These are phyloP conservation scores for Eudorina sp. DNA, from an alignment of 139 green algal species.

Conservation along the genomic window DNA sequence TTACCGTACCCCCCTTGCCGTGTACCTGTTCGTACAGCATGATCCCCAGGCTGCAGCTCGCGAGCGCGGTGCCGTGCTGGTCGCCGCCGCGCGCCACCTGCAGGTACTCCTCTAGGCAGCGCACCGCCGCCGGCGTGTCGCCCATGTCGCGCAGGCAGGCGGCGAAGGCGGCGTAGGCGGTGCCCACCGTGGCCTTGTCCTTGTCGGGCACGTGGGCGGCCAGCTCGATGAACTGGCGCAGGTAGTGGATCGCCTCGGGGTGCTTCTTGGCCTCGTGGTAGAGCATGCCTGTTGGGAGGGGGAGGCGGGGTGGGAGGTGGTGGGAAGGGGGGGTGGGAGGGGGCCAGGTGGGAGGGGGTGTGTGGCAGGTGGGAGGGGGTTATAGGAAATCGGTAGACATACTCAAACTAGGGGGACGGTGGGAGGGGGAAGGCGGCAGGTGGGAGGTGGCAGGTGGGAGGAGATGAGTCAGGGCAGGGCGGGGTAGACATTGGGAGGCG, in stretches of 20 bases:
- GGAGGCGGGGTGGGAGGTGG: not conserved
- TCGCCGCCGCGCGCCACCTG: conserved; percentile 44
- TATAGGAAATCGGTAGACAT: too few relatives aligned
- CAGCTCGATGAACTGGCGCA: conserved; percentile 51
- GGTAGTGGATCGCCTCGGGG: conserved; percentile 62
- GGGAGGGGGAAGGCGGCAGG: not conserved
- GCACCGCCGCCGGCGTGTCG: conserved; percentile 57
- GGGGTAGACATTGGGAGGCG: too few relatives aligned
- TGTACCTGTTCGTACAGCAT: conserved; percentile 72
- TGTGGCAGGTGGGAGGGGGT: not conserved
- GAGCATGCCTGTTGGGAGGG: conserved; percentile 57
- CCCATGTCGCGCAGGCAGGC: conserved; percentile 64
- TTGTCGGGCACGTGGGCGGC: conserved; percentile 55
- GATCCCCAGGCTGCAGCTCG: conserved; percentile 79
- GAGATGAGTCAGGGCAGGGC: not conserved
- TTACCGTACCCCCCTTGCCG: too few relatives aligned
- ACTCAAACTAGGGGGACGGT: not conserved
- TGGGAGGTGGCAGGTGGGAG: too few relatives aligned
- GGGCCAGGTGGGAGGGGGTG: not conserved
- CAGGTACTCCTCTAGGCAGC: conserved; percentile 69
- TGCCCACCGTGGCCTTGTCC: conserved; percentile 73
- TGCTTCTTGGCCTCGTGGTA: conserved; percentile 57
- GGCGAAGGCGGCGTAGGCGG: conserved; percentile 63
- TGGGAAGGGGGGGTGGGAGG: not conserved
- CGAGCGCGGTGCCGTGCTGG: conserved; percentile 67